Conservation (phyloP, 202 grass and related monocot species). For the Hordeum pubiflorum region DNA sequence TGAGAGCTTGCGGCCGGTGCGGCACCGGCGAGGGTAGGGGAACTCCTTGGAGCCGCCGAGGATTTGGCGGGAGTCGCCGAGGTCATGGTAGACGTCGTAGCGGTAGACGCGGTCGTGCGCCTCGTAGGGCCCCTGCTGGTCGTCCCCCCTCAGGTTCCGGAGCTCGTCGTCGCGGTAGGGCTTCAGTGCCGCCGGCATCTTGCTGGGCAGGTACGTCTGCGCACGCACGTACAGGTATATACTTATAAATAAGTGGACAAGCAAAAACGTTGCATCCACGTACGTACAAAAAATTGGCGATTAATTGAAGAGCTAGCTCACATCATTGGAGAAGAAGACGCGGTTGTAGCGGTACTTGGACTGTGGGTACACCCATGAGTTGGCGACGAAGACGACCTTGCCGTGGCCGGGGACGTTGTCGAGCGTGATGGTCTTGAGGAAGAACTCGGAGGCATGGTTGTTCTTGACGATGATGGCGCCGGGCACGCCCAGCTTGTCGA, state of each 20-base stretch:
- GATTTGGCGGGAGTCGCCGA: slow-evolving; percentile 32
- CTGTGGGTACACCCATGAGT: slow-evolving; percentile 46
- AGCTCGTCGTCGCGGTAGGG: slow-evolving; percentile 58
- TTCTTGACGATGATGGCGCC: slow-evolving; percentile 59
- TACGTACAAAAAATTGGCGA: too few species aligned
- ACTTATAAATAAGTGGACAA: too few species aligned
- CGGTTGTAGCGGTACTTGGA: slow-evolving; percentile 32
- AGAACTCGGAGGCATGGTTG: slow-evolving; percentile 37
- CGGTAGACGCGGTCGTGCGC: slow-evolving; percentile 46
- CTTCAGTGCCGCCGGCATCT: slow-evolving; percentile 38
- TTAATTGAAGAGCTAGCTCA: not conserved
- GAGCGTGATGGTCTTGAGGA: slow-evolving; percentile 47
- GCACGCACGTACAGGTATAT: not conserved
- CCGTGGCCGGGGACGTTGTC: slow-evolving; percentile 27
- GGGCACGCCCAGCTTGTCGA: slow-evolving; percentile 26
- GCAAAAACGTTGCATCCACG: too few species aligned
- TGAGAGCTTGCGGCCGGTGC: slow-evolving; percentile 33
- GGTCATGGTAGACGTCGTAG: slow-evolving; percentile 58
- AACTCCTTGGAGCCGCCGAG: slow-evolving; percentile 40
- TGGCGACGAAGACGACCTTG: slow-evolving; percentile 39
- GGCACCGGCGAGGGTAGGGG: slow-evolving; percentile 59
- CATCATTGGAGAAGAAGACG: slow-evolving; percentile 53
- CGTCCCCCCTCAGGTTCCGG: slow-evolving; percentile 32
- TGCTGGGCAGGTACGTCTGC: slow-evolving; percentile 35
- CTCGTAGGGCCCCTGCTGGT: slow-evolving; percentile 23